Evolutionary conservation across 306 rosid genomes (phyloP).

Genomic region (Erythrophleum fordii): DNA sequence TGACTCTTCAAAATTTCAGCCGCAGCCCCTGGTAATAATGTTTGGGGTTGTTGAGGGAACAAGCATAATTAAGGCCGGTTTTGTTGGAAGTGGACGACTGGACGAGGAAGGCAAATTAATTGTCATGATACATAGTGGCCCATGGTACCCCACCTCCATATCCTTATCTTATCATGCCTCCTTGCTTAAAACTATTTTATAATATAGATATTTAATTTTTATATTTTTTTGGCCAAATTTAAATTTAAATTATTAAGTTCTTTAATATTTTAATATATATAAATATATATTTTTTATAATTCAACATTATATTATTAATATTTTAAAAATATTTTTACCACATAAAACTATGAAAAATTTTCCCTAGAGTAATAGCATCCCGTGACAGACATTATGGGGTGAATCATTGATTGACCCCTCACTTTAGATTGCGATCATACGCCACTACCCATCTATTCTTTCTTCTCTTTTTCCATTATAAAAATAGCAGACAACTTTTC

Average conservation of each 20-base stretch:
- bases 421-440: conserved; percentile 10
- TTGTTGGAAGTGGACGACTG: conserved; percentile 4
- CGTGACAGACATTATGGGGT: conserved; percentile 38
- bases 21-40: background rate
- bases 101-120: conserved; percentile 13
- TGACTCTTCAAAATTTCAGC: too few species aligned
- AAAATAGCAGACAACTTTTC: background rate
- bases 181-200: too few species aligned
- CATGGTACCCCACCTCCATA: conserved; percentile 25
- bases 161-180: background rate
- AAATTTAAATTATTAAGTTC: too few species aligned
- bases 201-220: too few species aligned
- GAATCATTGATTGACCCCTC: conserved; percentile 17
- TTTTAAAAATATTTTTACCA: too few species aligned
- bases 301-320: too few species aligned
- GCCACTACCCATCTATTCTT: background rate
- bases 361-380: background rate
- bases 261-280: too few species aligned
- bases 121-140: too few species aligned
- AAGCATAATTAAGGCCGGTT: background rate
- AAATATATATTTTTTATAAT: too few species aligned
- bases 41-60: conserved; percentile 1
- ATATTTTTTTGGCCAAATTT: too few species aligned
- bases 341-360: too few species aligned
- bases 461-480: background rate